These are phyloP conservation scores for Paragyromitra xinjiangensis DNA, from an alignment of 495 filamentous ascomycete species.

Conservation along the genomic window DNA sequence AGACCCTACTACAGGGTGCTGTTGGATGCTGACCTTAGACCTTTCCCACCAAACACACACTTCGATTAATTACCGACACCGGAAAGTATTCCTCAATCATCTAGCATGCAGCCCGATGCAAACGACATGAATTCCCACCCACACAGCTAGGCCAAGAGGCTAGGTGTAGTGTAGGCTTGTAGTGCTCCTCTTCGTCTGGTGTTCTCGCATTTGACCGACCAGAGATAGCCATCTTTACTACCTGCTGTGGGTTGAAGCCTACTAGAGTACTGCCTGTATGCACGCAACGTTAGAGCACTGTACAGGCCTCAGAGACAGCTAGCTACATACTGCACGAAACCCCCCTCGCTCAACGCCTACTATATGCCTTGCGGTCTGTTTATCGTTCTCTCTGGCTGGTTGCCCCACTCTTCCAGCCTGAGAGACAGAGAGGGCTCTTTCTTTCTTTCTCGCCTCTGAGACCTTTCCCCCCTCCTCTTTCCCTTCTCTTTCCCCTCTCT, in stretches of 20 bases:
- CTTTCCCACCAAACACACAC: conserved; percentile 25
- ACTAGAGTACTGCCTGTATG: conserved; percentile 40
- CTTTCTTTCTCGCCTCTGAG: conserved; percentile 20
- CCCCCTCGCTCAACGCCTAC: conserved; percentile 33
- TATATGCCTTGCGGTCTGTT: conserved; percentile 39
- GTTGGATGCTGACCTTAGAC: conserved; percentile 18
- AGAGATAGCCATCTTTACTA: conserved; percentile 24
- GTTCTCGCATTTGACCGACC: conserved; percentile 29
- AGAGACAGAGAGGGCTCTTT: conserved; percentile 37
- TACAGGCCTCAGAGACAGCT: conserved; percentile 50
- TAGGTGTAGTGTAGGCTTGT: conserved; percentile 34
- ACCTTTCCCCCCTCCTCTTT: background rate
- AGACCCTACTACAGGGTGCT: conserved; percentile 22
- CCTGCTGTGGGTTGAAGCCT: conserved; percentile 36
- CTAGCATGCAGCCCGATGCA: conserved; percentile 29
- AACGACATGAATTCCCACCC: conserved; percentile 21
- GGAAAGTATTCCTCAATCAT: conserved; percentile 30
- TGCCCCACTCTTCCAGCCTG: conserved; percentile 45
- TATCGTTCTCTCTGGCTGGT: conserved; percentile 24
- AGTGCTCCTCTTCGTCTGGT: conserved; percentile 17
- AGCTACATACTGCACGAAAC: conserved; percentile 44
- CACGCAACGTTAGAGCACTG: conserved; percentile 48
- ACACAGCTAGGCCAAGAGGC: conserved; percentile 38
- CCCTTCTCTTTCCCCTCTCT: background rate
- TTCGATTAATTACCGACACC: conserved; percentile 31